Conservation (phyloP, 2,329 filamentous ascomycete genomes). For the Colletotrichum phormii region DNA sequence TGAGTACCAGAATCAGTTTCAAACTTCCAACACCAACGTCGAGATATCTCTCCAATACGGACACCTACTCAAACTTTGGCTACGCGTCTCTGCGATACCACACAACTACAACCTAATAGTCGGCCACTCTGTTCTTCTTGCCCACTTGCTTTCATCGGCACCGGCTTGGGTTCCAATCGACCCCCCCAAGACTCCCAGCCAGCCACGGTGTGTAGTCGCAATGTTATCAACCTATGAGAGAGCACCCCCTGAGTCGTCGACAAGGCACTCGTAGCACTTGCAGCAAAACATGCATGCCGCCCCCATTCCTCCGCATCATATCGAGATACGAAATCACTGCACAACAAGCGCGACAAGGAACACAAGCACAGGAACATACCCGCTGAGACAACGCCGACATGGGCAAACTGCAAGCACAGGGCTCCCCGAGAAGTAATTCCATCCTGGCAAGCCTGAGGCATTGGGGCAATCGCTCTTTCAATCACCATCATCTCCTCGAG, state of each 20-base stretch:
- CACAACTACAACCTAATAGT: too few species aligned
- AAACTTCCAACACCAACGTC: too few species aligned
- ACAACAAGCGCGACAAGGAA: not conserved
- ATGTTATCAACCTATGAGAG: not conserved
- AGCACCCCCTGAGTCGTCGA: not conserved
- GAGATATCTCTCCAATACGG: too few species aligned
- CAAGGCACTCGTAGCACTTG: constrained; percentile 3
- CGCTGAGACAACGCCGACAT: constrained; percentile 17
- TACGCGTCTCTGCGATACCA: too few species aligned
- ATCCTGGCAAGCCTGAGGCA: not conserved
- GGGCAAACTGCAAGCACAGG: not conserved
- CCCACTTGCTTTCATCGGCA: too few species aligned
- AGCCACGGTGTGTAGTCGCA: not conserved
- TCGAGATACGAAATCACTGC: constrained; percentile 6
- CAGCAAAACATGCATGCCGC: constrained; percentile 9
- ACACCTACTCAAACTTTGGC: too few species aligned
- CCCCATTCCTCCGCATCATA: constrained; percentile 12
- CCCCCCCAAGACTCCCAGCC: not conserved
- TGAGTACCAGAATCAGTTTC: too few species aligned
- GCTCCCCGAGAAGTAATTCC: constrained; percentile 17
- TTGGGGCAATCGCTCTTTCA: not conserved
- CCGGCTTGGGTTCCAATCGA: too few species aligned
- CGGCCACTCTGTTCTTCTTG: too few species aligned
- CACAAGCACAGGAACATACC: not conserved
- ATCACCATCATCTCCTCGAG: not conserved